A percentile compares a stretch with the other conserved stretches of the same genome.
phyloP scores from a whole-genome alignment of 1,284 basidiomycete species.

The Rugosomyces carneus region DNA sequence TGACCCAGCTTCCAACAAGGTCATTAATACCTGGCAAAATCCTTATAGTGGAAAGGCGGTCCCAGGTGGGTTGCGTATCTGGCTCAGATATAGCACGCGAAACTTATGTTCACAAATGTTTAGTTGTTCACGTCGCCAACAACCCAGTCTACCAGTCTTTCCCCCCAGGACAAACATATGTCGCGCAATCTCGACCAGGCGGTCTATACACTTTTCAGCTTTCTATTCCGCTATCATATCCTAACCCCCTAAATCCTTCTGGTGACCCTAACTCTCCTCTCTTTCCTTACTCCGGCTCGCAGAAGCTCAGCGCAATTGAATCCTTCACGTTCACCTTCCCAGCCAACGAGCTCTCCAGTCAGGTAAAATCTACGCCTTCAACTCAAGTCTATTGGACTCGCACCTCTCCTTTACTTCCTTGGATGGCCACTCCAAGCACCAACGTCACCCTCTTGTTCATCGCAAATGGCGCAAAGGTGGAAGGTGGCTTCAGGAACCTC shows the following conservation, averaged over 20 bases:
- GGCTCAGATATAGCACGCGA: background rate
- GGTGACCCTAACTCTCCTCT: constrained; percentile 11
- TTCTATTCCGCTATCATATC: constrained; percentile 12
- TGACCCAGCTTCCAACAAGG: constrained; percentile 15
- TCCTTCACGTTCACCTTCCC: constrained; percentile 15
- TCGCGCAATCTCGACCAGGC: constrained; percentile 6
- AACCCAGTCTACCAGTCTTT: constrained; percentile 14
- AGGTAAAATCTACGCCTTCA: constrained; percentile 7
- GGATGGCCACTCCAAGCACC: constrained; percentile 6
- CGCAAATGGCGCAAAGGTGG: constrained; percentile 9
- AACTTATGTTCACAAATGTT: no score
- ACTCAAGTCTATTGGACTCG: constrained; percentile 9
- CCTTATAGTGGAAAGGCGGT: constrained; percentile 16
- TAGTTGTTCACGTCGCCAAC: constrained; percentile 11
- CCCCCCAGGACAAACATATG: constrained; percentile 1
- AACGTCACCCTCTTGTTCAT: constrained; percentile 12
- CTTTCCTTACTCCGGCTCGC: constrained; percentile 11
- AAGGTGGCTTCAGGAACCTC: constrained; percentile 6
- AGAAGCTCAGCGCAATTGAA: constrained; percentile 12
- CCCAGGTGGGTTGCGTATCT: constrained; percentile 6
- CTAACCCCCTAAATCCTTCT: constrained; percentile 13
- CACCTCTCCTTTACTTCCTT: constrained; percentile 9
- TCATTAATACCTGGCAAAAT: constrained; percentile 18
- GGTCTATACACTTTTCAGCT: constrained; percentile 9
- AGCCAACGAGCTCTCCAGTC: constrained; percentile 1